Base-by-base conservation (phyloP, 2,329 filamentous ascomycete genomes). In the Paecilomyces sp. region DNA sequence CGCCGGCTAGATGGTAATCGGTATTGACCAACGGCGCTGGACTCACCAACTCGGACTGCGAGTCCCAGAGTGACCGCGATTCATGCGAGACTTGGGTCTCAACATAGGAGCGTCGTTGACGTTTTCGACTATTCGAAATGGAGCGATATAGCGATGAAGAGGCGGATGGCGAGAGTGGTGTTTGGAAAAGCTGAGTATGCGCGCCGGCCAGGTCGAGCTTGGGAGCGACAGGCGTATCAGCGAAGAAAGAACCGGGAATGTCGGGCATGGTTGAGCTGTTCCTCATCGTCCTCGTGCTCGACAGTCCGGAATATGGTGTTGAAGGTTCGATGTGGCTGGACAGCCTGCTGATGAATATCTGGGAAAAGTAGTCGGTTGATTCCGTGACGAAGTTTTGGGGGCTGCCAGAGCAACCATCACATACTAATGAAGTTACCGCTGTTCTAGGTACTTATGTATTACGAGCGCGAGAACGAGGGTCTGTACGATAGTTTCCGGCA, bases 121-220 rank as follows among this genome's bases (percentile, higher is more conserved):
- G 11, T 57, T 56, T 9, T 55, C 34, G 7, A 47, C 41, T 61
- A 41, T n/a, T 62, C 13, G 65, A 72, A 33, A 76, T 69, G 13
- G 73, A 73, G 55, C 64, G 69, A 62, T 70, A 74, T 8, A 76
- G 69, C 1, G 73, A 75, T 1, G 73, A 74, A 9, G 74, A 73
- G 15, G 74, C 72, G 11, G 74, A 74, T 6, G 71, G 64, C 9
- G 73, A 68, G 15, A 67, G 64, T 11, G 74, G 74, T 1, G 72
- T 64, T 56, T 73, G 71, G 65, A 74, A 76, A 57, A 76, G 67
- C 57, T 72, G 72, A 6, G 73, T 74, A 41, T 68, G 69, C 47
- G 73, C 71, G 56, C 69, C 74, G 57, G 72, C 67, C 53, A 76
- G 68, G 63, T 76, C 74, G 55, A 76, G 68, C 57, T 74, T 74